These are phyloP conservation scores for Primulina tabacum DNA, from an alignment of 257 asterid species.

Conservation along the genomic window DNA sequence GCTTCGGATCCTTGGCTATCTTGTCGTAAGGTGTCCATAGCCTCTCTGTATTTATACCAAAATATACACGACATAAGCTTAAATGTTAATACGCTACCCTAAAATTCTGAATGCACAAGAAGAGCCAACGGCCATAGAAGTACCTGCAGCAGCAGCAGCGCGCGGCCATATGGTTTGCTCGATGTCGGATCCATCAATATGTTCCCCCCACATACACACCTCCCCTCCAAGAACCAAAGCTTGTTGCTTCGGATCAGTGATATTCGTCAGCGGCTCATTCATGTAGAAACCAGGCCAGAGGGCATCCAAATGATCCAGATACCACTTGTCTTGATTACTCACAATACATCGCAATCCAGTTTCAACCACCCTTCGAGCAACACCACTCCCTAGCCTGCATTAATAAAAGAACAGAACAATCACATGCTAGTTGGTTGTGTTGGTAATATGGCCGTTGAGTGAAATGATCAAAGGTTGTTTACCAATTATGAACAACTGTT, in stretches of 20 bases:
- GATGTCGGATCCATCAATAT: conserved; percentile 69
- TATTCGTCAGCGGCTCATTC: conserved; percentile 81
- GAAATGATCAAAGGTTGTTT: conserved; percentile 16
- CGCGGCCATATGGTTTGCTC: conserved; percentile 94
- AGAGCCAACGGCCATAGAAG: neutral
- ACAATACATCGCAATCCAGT: conserved; percentile 85
- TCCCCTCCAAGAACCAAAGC: conserved; percentile 81
- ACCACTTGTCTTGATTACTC: conserved; percentile 95
- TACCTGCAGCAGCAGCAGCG: conserved; percentile 99
- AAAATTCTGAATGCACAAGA: no score
- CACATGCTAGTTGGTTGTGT: neutral
- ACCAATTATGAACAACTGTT: conserved; percentile 91
- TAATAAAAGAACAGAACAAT: neutral
- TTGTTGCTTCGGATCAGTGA: conserved; percentile 64
- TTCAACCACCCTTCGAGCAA: conserved; percentile 64
- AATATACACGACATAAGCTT: neutral
- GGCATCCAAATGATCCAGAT: conserved; percentile 77
- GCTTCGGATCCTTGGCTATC: conserved; percentile 55
- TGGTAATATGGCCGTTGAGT: neutral
- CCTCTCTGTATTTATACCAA: conserved; percentile 52
- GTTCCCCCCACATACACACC: conserved; percentile 90
- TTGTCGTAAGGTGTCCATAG: conserved; percentile 67
- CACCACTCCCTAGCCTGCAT: conserved; percentile 80
- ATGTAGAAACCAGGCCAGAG: conserved; percentile 74
- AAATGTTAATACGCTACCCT: neutral